A percentile compares a stretch with the other conserved stretches of the same genome.
phyloP scores from a whole-genome alignment of 257 asterid genomes.

The Dorcoceras hygrometricum region DNA sequence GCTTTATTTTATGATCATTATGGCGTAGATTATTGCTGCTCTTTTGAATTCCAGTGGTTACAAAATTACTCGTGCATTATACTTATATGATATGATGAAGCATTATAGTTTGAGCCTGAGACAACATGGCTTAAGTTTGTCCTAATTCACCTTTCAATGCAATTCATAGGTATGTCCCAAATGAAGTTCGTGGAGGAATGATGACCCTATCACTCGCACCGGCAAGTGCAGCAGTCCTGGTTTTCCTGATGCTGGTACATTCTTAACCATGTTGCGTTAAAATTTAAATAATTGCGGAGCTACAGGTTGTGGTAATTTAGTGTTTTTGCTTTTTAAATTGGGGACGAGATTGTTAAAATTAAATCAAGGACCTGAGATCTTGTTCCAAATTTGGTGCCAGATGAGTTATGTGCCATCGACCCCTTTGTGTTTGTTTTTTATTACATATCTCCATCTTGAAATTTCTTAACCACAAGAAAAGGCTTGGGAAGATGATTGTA shows the following conservation, averaged over 20 bases:
- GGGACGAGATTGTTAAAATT: no score
- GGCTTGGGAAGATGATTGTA: neutral
- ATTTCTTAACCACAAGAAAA: neutral
- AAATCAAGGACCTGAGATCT: no score
- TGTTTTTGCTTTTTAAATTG: no score
- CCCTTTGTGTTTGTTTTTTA: neutral
- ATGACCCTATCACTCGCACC: slow-evolving; percentile 72
- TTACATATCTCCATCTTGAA: neutral
- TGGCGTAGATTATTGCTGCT: neutral
- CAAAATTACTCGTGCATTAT: neutral
- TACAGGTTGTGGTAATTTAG: no score
- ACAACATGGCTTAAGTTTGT: neutral
- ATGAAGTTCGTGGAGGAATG: slow-evolving; percentile 94
- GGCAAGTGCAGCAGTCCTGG: slow-evolving; percentile 57
- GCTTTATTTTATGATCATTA: neutral
- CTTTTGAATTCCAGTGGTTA: neutral
- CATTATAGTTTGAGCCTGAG: neutral
- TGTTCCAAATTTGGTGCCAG: no score
- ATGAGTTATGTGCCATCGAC: no score
- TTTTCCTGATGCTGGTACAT: slow-evolving; percentile 64
- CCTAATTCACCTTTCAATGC: slow-evolving; percentile 18
- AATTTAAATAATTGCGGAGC: neutral
- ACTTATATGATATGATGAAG: neutral
- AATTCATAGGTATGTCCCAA: slow-evolving; percentile 74
- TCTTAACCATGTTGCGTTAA: slow-evolving; percentile 17